These are phyloP conservation scores for Symbiodinium pilosum DNA, from an alignment of 73 alveolate species.

Conservation along the genomic window DNA sequence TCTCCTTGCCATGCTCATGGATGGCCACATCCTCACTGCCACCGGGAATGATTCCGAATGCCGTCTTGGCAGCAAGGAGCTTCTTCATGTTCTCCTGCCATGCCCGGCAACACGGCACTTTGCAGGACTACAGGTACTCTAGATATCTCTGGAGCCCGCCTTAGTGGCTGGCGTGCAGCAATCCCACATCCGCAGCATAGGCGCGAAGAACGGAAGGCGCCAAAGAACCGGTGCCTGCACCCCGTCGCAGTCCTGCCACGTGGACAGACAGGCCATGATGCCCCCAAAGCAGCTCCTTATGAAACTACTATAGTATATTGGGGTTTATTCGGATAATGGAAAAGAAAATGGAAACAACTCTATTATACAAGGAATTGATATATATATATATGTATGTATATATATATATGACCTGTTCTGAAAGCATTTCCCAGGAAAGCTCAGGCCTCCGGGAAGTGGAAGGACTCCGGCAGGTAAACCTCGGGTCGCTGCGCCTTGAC, in stretches of 20 bases:
- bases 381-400: too few relatives aligned
- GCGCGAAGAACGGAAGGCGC: conserved; percentile 92
- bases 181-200: conserved; percentile 78
- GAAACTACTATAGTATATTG: too few relatives aligned
- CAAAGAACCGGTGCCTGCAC: conserved; percentile 83
- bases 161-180: conserved; percentile 74
- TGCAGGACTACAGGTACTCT: too few relatives aligned
- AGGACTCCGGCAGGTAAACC: conserved; percentile 38
- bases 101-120: too few relatives aligned
- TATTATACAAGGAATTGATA: too few relatives aligned
- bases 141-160: too few relatives aligned
- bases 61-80: conserved; percentile 61
- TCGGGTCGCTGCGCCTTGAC: conserved; percentile 62
- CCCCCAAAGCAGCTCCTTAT: neutral
- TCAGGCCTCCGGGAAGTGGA: conserved; percentile 49
- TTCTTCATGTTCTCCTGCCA: conserved; percentile 64
- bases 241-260: conserved; percentile 86
- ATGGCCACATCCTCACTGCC: conserved; percentile 82
- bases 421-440: too few relatives aligned
- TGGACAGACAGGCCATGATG: neutral
- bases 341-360: too few relatives aligned
- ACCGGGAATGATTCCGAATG: conserved; percentile 81
- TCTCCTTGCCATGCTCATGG: conserved; percentile 63
- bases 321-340: too few relatives aligned
- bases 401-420: too few relatives aligned